Base-by-base conservation (phyloP, 495 filamentous ascomycete genomes). In the Penicillium antarcticum region DNA sequence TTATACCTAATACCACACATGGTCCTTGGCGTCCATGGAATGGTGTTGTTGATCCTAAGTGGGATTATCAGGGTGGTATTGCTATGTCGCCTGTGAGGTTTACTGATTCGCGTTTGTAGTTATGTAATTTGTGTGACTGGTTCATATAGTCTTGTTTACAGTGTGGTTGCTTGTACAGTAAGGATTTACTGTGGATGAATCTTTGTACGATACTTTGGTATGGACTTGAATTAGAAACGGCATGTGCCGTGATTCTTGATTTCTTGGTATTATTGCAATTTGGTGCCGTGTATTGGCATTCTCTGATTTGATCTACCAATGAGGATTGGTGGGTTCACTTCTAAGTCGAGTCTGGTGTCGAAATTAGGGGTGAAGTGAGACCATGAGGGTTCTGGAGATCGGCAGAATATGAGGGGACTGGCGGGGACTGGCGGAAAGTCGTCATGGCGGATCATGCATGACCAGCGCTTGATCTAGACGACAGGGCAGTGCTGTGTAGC, bases 41-140 rank as follows among this genome's bases (percentile, higher is more conserved):
- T 23, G 33, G 43, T 13, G 63, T 40, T 23, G 40, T 58, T 40
- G 56, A 52, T 12, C 24, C 33, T 10, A 24, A 57, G 3, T 73
- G 68, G 70, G 55, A 62, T 1, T 45, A 72, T 42, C 55, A 61
- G 40, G 73, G 73, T 34, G 73, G 73, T 19, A 65, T 77, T 31
- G 51, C 57, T 12, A 70, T 53, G 23, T 42, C 67, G 1, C 66
- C 71, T 10, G 45, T 68, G 12, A 52, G 67, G 18, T 48, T 50
- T 33, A 38, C 60, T 34, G 52, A 64, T 6, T 52, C 37, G 13
- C 11, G 26, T 24, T 19, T 19, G 21, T 48, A 16, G 51, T 3
- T 23, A 23, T 23, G 21, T 5, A 23, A 16, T 14, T 42, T 17
- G 5, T 17, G 13, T 26, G 18, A 41, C 31, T 53, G 37, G 32